Base-by-base conservation (phyloP, 306 rosid genomes). In the Phaseolus lunatus region DNA sequence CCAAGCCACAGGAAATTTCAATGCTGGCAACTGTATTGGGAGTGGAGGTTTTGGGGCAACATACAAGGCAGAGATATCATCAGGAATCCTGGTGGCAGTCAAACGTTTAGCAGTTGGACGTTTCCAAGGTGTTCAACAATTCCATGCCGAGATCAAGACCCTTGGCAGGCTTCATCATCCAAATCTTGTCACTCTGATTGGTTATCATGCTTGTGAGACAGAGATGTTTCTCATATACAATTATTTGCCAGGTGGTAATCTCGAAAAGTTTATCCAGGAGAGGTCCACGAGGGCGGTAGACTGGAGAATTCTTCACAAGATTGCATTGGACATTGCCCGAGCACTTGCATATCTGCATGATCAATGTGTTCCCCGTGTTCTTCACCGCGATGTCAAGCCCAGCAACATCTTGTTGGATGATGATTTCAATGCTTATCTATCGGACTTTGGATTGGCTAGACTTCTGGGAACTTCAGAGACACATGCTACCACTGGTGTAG, bases 1-100 rank as follows among this genome's bases (percentile, higher is more conserved):
- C 67, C 88, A 75, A 53, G 96, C 94, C 79, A 94, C 98, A 0
- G 93, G 86, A 7, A 85, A 88, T 75, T 94, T 91, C 84, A 94
- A 89, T 81, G 86, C 94, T 3, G 77, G 94, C 80, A 94, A 94
- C 85, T 94, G 96, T 65, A 94, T 94, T 23, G 98, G 98, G 59
- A 94, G 75, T 90, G 98, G 98, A 74, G 98, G 98, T 41, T 94
- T 94, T 76, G 98, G 98, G 14, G 91, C 98, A 61, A 94, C 97
- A 24, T 94, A 94, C 39, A 94, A 90, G 80, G 98, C 98, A 49
- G 97, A 92, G 91, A 80, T 94, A 71, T 37, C 94, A 0, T 82
- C 91, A n/a, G 89, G 91, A 54, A 71, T 63, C 48, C 62, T 90
- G 8, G 93, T 94, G 63, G 98, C 98, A 1, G 85, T 94, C 35